Percentiles rank a stretch among this genome's conserved stretches.
These are phyloP conservation scores for Pueraria montana DNA, from an alignment of 306 rosid species.

Conservation along the genomic window DNA sequence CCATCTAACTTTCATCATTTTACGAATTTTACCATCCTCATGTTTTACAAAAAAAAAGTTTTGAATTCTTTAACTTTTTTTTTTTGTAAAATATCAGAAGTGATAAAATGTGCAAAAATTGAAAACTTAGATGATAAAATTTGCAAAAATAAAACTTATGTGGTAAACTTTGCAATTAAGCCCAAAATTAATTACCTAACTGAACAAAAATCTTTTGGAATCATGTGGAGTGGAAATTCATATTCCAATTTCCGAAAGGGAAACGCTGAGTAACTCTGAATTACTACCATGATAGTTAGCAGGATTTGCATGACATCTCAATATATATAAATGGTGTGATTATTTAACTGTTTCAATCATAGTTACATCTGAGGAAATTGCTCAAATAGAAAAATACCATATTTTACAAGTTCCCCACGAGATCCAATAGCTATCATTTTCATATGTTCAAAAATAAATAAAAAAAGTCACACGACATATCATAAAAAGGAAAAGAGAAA, in stretches of 20 bases:
- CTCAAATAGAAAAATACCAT: neutral
- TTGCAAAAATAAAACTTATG: too few relatives aligned
- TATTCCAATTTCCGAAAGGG: constrained; percentile 43
- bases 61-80: too few relatives aligned
- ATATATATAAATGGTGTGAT: constrained; percentile 32
- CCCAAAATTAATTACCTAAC: constrained; percentile 18
- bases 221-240: constrained; percentile 39
- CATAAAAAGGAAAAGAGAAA: neutral
- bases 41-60: too few relatives aligned
- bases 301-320: constrained; percentile 55
- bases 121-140: too few relatives aligned
- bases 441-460: neutral
- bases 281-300: constrained; percentile 53
- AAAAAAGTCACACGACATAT: too few relatives aligned
- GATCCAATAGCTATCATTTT: constrained; percentile 40
- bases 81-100: too few relatives aligned
- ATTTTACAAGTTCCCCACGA: neutral
- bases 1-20: too few relatives aligned
- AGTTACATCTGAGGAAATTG: neutral
- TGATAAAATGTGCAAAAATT: too few relatives aligned
- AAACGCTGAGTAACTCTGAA: constrained; percentile 38
- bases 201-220: constrained; percentile 24
- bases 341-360: constrained; percentile 52
- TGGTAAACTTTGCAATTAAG: too few relatives aligned
- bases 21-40: too few relatives aligned